A percentile compares a stretch with the other conserved stretches of the same genome.
Conservation (phyloP, 176 grass and related monocot species). For the Carex pumila region DNA sequence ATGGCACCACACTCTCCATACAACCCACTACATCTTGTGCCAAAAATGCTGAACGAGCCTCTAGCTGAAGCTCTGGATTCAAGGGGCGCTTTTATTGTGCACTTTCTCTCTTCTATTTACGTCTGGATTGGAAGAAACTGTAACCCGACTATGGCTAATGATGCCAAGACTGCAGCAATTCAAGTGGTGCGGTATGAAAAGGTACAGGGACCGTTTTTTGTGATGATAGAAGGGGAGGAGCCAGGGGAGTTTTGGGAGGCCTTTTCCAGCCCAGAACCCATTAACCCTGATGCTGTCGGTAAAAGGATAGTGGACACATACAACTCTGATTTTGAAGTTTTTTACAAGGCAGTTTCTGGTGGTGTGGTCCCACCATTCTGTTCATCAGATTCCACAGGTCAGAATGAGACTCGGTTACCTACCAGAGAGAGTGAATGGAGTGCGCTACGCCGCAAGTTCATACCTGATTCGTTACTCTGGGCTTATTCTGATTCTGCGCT, state of each 20-base stretch:
- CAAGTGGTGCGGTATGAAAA: constrained; percentile 97
- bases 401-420: constrained; percentile 72
- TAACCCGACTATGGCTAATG: constrained; percentile 80
- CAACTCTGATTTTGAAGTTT: constrained; percentile 78
- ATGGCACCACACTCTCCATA: constrained; percentile 91
- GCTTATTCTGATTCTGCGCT: constrained; percentile 66
- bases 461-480: constrained; percentile 37
- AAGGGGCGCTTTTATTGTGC: constrained; percentile 86
- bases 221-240: constrained; percentile 77
- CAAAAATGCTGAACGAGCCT: constrained; percentile 90
- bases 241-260: constrained; percentile 80
- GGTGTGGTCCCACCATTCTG: constrained; percentile 87
- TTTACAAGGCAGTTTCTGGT: constrained; percentile 69
- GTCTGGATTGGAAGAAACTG: constrained; percentile 83
- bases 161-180: constrained; percentile 69
- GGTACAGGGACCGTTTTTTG: constrained; percentile 65
- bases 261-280: constrained; percentile 50
- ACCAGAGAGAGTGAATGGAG: constrained; percentile 93
- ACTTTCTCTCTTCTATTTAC: constrained; percentile 83
- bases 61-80: constrained; percentile 65
- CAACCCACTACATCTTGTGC: constrained; percentile 80
- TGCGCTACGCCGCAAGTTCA: constrained; percentile 57
- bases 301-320: constrained; percentile 65
- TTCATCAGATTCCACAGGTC: constrained; percentile 39
- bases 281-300: constrained; percentile 23